Conservation (phyloP, 768 basidiomycete species). For the Mycena latifolia region DNA sequence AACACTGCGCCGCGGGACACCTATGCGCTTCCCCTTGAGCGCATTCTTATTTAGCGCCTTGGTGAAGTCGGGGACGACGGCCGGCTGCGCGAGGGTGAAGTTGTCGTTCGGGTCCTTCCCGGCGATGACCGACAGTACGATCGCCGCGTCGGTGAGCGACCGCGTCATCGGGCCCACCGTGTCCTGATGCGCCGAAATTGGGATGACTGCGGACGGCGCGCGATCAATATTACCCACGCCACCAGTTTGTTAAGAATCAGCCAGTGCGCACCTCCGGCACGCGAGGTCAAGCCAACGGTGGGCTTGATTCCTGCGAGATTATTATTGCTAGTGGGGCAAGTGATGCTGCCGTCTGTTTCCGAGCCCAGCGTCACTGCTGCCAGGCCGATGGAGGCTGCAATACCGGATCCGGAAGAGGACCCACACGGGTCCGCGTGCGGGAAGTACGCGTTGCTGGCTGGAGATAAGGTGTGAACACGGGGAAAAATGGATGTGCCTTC, state of each 20-base stretch:
- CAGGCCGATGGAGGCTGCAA: conserved; percentile 66
- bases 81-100: conserved; percentile 65
- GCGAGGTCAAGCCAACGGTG: conserved; percentile 68
- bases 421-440: conserved; percentile 67
- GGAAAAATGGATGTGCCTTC: not conserved
- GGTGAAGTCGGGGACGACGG: conserved; percentile 64
- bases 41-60: conserved; percentile 62
- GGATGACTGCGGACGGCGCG: conserved; percentile 55
- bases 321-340: conserved; percentile 62
- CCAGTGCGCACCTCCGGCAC: conserved; percentile 61
- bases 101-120: conserved; percentile 67
- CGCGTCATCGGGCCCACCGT: conserved; percentile 70
- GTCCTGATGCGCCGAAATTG: conserved; percentile 70
- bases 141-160: conserved; percentile 65
- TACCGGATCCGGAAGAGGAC: conserved; percentile 69
- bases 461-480: not conserved
- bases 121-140: conserved; percentile 66
- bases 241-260: not conserved
- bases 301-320: conserved; percentile 72
- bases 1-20: conserved; percentile 61
- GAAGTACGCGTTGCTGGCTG: conserved; percentile 59
- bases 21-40: conserved; percentile 63
- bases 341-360: conserved; percentile 68
- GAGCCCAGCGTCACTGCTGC: conserved; percentile 60
- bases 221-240: conserved; percentile 5